Evolutionary conservation across 257 asterid genomes (phyloP), one percentile per base, ranked within the genome.

Genomic region (Ballota nigra): DNA sequence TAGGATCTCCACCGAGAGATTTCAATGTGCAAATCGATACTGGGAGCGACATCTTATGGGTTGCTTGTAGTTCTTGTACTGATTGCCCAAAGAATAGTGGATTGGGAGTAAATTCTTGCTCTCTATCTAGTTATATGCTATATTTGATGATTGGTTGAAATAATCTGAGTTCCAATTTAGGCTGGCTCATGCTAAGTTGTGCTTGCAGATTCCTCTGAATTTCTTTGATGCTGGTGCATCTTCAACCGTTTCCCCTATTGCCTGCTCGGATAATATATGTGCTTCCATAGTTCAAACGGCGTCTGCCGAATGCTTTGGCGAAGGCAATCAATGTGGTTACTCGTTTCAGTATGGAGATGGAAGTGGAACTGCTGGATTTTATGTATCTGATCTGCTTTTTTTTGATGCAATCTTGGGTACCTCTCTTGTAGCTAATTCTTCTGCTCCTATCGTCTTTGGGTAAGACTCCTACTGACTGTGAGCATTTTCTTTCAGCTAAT

Each of bases 1-100:
- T 91, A 79, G 98, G 98, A 63, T 79, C 96, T 82, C 96, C 97
- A 20, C 97, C 98, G 2, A 82, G 79, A 63, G 98, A 91, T 55
- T 91, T 86, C 83, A 91, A 86, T 47, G 98, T 94, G 80, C 97
- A 89, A 76, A 89, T 94, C 57, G 98, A 94, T 72, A 94, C 97
- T 0, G 97, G 98, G 75, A 94, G 98, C 47, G 98, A 94, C 69
- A 77, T 86, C 56, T 76, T 94, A 62, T 94, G 97, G 97, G 92
- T 93, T 65, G 71, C 92, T 59, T 93, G 98, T 84, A 82, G 84
- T 83, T 71, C 96, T 24, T 93, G 98, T 80, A 78, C 73, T 56
- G 81, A 85, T 83, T 93, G 98, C 76, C 98, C 98, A 13, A 84
- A 49, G 38, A 83, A 74, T 49, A 94, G 97, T 80, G 98, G 96